phyloP scores from a whole-genome alignment of 352 stramenopile genomes.

The Pythium aquatile region DNA sequence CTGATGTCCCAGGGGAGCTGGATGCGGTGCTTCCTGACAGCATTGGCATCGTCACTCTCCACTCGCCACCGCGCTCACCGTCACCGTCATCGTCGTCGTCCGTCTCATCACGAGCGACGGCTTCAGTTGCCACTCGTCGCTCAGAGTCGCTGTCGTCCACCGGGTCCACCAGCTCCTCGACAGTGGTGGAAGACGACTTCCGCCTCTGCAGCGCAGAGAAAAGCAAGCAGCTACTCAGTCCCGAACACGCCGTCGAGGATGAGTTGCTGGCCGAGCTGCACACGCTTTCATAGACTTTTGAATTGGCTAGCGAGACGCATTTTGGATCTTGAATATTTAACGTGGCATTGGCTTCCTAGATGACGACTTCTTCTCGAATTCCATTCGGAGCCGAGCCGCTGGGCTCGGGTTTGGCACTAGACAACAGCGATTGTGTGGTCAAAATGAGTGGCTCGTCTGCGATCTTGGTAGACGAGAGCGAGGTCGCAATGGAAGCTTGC shows the following conservation, averaged over 20 bases:
- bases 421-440: neutral
- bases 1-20: neutral
- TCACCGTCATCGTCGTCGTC: conserved; percentile 8
- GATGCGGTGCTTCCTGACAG: neutral
- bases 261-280: neutral
- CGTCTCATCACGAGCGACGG: neutral
- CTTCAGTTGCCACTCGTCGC: neutral
- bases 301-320: neutral
- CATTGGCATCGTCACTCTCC: conserved; percentile 11
- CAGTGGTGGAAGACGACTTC: conserved; percentile 6
- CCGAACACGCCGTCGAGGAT: neutral
- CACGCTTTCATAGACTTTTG: neutral
- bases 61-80: neutral
- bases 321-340: conserved; percentile 1
- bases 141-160: conserved; percentile 17
- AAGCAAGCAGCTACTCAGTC: neutral
- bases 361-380: conserved; percentile 12
- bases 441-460: too few species aligned
- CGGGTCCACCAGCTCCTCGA: neutral
- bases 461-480: neutral
- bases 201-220: neutral
- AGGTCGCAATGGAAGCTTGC: neutral
- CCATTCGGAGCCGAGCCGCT: neutral
- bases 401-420: neutral
- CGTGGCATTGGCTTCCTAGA: neutral